Evolutionary conservation across 2,329 filamentous ascomycete species (phyloP).

Genomic region (Fonsecaea monophora): DNA sequence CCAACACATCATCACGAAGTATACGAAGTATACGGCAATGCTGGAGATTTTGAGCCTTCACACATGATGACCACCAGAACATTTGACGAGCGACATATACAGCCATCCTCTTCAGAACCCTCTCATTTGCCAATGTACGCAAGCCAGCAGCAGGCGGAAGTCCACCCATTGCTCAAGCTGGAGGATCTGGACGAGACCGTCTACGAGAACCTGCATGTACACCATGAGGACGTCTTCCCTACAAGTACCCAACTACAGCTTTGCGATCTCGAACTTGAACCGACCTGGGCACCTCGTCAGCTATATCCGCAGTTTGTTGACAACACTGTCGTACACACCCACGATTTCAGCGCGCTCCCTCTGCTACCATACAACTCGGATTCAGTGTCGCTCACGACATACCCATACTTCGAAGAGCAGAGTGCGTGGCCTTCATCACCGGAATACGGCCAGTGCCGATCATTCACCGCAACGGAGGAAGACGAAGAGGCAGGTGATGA

Average conservation of each 20-base stretch:
- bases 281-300: conserved; percentile 21
- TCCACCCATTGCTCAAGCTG: conserved; percentile 22
- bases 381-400: conserved; percentile 12
- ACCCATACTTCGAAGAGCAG: conserved; percentile 27
- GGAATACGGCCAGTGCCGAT: conserved; percentile 22
- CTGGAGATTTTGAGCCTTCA: conserved; percentile 19
- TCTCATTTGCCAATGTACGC: conserved; percentile 11
- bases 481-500: conserved; percentile 50
- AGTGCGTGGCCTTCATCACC: conserved; percentile 28
- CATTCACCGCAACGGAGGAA: conserved; percentile 22
- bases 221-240: conserved; percentile 8
- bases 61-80: conserved; percentile 18
- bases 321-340: neutral
- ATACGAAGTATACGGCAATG: conserved; percentile 15
- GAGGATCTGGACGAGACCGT: conserved; percentile 19
- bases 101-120: conserved; percentile 9
- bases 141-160: conserved; percentile 2
- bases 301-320: conserved; percentile 15
- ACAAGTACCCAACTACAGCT: conserved; percentile 25
- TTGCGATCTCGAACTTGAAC: conserved; percentile 25
- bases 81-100: conserved; percentile 20
- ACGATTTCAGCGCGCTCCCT: conserved; percentile 4
- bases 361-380: conserved; percentile 16
- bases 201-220: neutral
- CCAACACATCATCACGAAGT: conserved; percentile 2